Evolutionary conservation across 164 flowering plant species (phyloP), one percentile per base, ranked within the genome.

Genomic region (Magnolia kwangsiensis): DNA sequence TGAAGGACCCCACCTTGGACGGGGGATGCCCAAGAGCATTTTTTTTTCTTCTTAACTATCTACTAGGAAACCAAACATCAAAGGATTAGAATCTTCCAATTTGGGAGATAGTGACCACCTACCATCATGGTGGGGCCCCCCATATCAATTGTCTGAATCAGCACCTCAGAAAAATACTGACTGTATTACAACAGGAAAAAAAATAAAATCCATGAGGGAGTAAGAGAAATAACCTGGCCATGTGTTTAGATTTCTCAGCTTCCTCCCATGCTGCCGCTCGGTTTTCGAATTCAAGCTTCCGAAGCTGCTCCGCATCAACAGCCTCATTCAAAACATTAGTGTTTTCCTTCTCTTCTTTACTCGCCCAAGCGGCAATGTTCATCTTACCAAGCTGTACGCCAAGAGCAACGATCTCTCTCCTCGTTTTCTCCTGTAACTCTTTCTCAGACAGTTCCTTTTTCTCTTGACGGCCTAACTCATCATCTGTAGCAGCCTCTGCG

Each of bases 331-430:
- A 75, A 51, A 84, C 24, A 59, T 65, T 29, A 0, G 63, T 74
- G 45, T 83, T 89, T n/a, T 86, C 88, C 74, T 81, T 81, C 77
- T 89, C 97, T 37, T 88, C 95, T 80, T 89, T 92, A 79, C 97
- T 91, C 49, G 98, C 98, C 98, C 98, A 94, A 13, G 92, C 92
- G 68, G 98, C 97, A 80, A 94, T 91, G 67, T 90, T 94, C 91
- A 86, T 89, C 86, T 92, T 92, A 9, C 98, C 98, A n/a, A 94
- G 94, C 78, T 91, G 93, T 29, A 91, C 90, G 65, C 98, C 97
- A 7, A 94, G 90, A 16, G 91, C 96, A 8, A 89, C 91, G 74
- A 95, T 95, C 83, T 95, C 98, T 80, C 84, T 87, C 78, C 95
- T 86, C 19, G 97, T 91, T 79, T 87, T 91, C 65, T 88, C 85